A percentile compares a stretch with the other conserved stretches of the same genome.
Conservation (phyloP, 2,329 filamentous ascomycete species). For the Paraphoma chrysanthemicola region DNA sequence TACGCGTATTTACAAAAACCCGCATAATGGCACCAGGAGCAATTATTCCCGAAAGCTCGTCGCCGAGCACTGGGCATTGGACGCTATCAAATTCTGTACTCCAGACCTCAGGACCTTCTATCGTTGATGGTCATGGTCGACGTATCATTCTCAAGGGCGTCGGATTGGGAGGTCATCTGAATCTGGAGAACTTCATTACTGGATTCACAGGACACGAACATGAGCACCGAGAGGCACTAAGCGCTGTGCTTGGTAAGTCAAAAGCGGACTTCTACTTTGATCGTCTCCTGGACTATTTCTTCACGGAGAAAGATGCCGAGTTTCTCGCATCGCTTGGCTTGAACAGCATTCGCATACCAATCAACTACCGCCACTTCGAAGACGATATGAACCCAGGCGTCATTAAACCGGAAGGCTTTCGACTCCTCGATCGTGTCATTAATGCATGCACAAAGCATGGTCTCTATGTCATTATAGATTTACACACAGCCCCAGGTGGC, state of each 20-base stretch:
- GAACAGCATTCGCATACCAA: conserved; percentile 16
- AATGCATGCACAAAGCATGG: conserved; percentile 11
- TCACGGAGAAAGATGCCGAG: conserved; percentile 18
- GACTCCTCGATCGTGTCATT: conserved; percentile 13
- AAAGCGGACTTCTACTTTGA: conserved; percentile 22
- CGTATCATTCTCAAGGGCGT: conserved; percentile 20
- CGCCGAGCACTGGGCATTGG: not conserved
- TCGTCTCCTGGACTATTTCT: conserved; percentile 21
- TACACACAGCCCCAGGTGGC: conserved; percentile 21
- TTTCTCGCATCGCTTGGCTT: conserved; percentile 17
- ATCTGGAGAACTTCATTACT: conserved; percentile 27
- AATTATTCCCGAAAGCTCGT: not conserved
- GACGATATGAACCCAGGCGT: conserved; percentile 12
- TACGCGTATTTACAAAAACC: not conserved
- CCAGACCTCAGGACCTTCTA: conserved; percentile 5
- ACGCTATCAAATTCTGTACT: not conserved
- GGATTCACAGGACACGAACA: conserved; percentile 21
- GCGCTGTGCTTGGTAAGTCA: conserved; percentile 13
- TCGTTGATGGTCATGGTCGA: conserved; percentile 15
- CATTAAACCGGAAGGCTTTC: conserved; percentile 14
- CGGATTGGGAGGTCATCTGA: conserved; percentile 19
- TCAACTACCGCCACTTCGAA: conserved; percentile 19
- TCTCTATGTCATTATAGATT: conserved; percentile 21
- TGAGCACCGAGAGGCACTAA: conserved; percentile 14
- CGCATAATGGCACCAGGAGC: not conserved